phyloP scores from a whole-genome alignment of 768 basidiomycete genomes.

The Suillus sp. region DNA sequence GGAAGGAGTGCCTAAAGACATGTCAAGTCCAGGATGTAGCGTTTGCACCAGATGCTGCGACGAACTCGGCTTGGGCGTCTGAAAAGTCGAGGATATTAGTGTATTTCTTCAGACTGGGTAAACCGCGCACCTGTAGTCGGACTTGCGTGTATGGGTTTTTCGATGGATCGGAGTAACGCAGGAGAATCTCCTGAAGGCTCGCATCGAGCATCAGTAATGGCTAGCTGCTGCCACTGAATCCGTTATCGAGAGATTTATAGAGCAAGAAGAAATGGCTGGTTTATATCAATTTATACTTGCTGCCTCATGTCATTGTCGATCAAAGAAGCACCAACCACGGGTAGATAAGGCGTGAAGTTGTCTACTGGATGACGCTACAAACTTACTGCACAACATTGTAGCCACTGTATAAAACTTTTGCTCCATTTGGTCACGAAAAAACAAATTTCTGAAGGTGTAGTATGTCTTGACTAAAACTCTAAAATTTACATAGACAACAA shows the following conservation, averaged over 20 bases:
- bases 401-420: not conserved
- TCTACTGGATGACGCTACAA: not conserved
- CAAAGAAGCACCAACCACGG: not conserved
- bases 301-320: constrained; percentile 5
- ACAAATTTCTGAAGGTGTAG: not conserved
- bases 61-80: not conserved
- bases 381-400: not conserved
- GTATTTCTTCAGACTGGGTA: not conserved
- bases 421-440: not conserved
- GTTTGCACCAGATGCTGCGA: not conserved
- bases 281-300: not conserved
- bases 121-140: not conserved
- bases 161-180: constrained; percentile 5
- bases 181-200: not conserved
- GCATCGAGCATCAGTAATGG: not conserved
- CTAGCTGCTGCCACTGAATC: not conserved
- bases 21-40: not conserved
- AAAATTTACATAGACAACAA: not conserved
- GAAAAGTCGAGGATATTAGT: not conserved
- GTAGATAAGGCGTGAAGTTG: not conserved
- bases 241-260: not conserved
- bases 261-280: not conserved
- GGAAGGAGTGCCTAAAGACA: not conserved
- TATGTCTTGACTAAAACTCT: not conserved
- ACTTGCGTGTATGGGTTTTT: constrained; percentile 2